phyloP scores from a whole-genome alignment of 2,329 filamentous ascomycete genomes.

The Aspergillus fischeri region DNA sequence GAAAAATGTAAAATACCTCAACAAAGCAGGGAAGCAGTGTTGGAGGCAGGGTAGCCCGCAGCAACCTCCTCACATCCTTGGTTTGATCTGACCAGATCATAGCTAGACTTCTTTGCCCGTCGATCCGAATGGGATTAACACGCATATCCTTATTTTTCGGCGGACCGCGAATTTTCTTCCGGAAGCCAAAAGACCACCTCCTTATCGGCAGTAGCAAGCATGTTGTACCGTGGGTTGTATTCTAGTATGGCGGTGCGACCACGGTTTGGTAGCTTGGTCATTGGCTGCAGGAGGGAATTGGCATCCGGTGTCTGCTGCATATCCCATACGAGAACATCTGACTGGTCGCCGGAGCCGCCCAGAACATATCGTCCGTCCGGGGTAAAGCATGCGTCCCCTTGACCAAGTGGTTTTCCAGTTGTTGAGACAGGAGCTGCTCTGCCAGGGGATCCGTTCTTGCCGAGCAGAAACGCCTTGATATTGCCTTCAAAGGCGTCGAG shows the following conservation, averaged over 20 bases:
- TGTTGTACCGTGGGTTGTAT: constrained; percentile 87
- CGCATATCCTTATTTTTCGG: constrained; percentile 27
- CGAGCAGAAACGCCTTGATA: constrained; percentile 67
- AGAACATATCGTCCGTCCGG: constrained; percentile 87
- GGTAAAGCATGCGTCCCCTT: constrained; percentile 80
- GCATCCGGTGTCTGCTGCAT: constrained; percentile 54
- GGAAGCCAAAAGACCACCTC: constrained; percentile 77
- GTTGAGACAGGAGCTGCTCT: constrained; percentile 49
- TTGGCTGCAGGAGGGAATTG: constrained; percentile 50
- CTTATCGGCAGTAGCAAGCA: constrained; percentile 84
- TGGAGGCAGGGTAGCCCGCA: neutral
- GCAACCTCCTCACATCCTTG: neutral
- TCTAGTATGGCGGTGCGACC: constrained; percentile 69
- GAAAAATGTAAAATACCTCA: constrained; percentile 23
- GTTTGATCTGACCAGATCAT: neutral
- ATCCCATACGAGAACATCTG: constrained; percentile 84
- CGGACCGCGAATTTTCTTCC: constrained; percentile 48
- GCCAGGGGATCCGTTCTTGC: constrained; percentile 46
- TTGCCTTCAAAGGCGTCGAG: constrained; percentile 88
- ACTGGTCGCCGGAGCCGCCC: constrained; percentile 65
- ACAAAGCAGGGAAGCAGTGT: neutral
- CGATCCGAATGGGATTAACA: neutral
- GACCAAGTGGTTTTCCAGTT: constrained; percentile 50
- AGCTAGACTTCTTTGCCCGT: neutral
- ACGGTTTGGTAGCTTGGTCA: constrained; percentile 40